Percentiles rank a stretch among this genome's conserved stretches.
phyloP scores from a whole-genome alignment of 495 filamentous ascomycete genomes.

The Bathelium albidoporum region DNA sequence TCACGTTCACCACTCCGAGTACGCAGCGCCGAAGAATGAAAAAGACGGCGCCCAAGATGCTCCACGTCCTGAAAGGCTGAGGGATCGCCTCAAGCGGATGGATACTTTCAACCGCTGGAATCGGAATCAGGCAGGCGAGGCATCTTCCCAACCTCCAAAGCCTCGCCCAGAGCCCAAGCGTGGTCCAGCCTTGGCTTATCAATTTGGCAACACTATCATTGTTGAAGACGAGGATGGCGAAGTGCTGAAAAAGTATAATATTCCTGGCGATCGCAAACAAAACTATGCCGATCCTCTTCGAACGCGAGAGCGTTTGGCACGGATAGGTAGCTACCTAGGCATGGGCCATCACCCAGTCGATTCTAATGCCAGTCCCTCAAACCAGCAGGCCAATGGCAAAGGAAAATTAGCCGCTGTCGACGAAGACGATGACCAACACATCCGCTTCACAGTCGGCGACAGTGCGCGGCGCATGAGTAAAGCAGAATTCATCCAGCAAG shows the following conservation, averaged over 20 bases:
- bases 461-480: conserved; percentile 77
- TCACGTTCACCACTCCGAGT: background rate
- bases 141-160: background rate
- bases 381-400: conserved; percentile 8
- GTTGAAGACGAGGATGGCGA: conserved; percentile 97
- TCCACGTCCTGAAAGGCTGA: conserved; percentile 14
- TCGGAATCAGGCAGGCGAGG: background rate
- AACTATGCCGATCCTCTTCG: conserved; percentile 20
- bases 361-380: conserved; percentile 16
- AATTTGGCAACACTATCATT: conserved; percentile 94
- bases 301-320: conserved; percentile 41
- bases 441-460: conserved; percentile 78
- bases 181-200: conserved; percentile 77
- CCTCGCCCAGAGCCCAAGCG: conserved; percentile 14
- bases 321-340: conserved; percentile 56
- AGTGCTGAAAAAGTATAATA: conserved; percentile 92
- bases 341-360: conserved; percentile 17
- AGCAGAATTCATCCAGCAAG: conserved; percentile 78
- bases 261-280: conserved; percentile 42
- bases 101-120: conserved; percentile 12
- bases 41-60: conserved; percentile 21
- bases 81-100: conserved; percentile 19
- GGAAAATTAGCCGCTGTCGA: conserved; percentile 23
- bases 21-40: conserved; percentile 6
- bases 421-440: conserved; percentile 60